Evolutionary conservation across 1,284 basidiomycete genomes (phyloP).

Genomic region (Garcileccinum viscosum): DNA sequence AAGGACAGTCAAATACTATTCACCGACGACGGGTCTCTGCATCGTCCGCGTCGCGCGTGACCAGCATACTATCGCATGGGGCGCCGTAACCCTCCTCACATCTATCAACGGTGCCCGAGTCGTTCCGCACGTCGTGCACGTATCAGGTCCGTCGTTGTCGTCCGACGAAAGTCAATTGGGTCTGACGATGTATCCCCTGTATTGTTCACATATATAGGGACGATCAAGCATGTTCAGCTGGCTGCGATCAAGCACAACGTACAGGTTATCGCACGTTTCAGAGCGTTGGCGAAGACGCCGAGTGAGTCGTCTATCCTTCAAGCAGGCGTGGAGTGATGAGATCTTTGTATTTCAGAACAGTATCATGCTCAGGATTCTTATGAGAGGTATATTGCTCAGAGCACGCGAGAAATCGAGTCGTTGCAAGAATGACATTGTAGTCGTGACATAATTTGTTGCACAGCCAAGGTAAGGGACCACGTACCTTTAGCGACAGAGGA

Average conservation of each 20-base stretch:
- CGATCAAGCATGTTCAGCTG: slow-evolving; percentile 78
- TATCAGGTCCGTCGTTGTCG: slow-evolving; percentile 63
- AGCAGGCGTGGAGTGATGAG: no score
- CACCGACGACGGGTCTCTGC: slow-evolving; percentile 75
- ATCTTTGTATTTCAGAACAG: no score
- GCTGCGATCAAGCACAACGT: slow-evolving; percentile 77
- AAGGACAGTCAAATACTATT: slow-evolving; percentile 78
- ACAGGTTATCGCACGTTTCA: slow-evolving; percentile 66
- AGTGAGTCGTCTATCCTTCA: slow-evolving; percentile 42
- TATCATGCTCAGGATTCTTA: slow-evolving; percentile 55
- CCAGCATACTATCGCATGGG: not conserved
- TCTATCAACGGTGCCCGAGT: slow-evolving; percentile 44
- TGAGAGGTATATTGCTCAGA: slow-evolving; percentile 60
- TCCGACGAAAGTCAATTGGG: no score
- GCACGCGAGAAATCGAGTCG: slow-evolving; percentile 71
- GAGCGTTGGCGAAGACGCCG: slow-evolving; percentile 57
- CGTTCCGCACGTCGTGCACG: slow-evolving; percentile 49
- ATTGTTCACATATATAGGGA: slow-evolving; percentile 52
- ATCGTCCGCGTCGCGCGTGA: slow-evolving; percentile 48
- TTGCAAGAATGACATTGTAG: slow-evolving; percentile 56
- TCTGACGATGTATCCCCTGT: not conserved
- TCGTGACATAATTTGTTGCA: no score
- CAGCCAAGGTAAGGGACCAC: no score
- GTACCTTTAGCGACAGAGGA: no score
- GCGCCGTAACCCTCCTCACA: not conserved